Evolutionary conservation across 176 grass and related monocot species (phyloP).

Genomic region (Aegilops sharonensis): DNA sequence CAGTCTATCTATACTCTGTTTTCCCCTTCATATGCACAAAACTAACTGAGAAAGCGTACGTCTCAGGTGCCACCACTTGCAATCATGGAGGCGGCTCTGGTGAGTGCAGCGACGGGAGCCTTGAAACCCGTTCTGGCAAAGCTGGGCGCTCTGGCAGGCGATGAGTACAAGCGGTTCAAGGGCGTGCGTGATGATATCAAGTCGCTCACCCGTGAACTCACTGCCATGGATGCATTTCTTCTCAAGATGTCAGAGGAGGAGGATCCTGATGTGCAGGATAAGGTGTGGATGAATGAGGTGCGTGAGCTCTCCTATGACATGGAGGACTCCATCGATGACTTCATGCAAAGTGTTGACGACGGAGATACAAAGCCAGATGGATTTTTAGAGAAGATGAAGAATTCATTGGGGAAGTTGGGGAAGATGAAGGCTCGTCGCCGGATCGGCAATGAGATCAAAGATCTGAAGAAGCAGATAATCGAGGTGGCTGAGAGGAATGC

Average conservation of each 20-base stretch:
- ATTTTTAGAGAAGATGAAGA: neutral
- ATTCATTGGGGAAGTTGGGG: neutral
- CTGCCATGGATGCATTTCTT: neutral
- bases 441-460: neutral
- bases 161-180: neutral
- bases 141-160: accelerated
- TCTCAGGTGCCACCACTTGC: neutral
- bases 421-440: neutral
- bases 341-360: neutral
- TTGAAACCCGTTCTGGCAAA: neutral
- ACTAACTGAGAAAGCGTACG: neutral
- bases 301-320: neutral
- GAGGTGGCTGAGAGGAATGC: neutral
- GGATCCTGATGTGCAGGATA: neutral
- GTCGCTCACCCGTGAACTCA: neutral
- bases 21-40: neutral
- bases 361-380: neutral
- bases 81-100: neutral
- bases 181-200: neutral
- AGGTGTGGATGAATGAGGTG: neutral
- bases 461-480: neutral
- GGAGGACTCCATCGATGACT: neutral
- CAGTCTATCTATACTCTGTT: neutral
- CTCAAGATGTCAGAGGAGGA: neutral
- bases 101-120: neutral